Conservation (phyloP, 2,329 filamentous ascomycete genomes). For the Cladosporium sp. region DNA sequence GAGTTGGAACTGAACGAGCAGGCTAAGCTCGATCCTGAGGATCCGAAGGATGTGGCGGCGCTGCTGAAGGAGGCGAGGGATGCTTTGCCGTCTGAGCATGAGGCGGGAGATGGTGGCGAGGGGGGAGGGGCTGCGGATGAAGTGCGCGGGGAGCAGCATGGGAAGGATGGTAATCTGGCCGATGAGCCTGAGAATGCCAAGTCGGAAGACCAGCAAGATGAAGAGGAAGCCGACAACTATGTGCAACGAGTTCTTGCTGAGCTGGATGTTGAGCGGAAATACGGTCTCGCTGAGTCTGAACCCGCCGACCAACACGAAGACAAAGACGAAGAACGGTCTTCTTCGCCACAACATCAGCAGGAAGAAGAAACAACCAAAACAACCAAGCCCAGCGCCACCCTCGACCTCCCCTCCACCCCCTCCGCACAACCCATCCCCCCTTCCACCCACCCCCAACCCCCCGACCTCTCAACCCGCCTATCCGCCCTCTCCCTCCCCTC, state of each 20-base stretch:
- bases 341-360: not conserved
- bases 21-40: conserved; percentile 38
- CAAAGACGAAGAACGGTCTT: not conserved
- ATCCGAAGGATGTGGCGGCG: conserved; percentile 38
- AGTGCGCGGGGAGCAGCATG: not conserved
- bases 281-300: conserved; percentile 23
- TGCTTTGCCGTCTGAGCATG: conserved; percentile 32
- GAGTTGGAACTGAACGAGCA: conserved; percentile 38
- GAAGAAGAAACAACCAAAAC: not conserved
- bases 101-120: conserved; percentile 18
- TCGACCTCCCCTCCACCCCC: conserved; percentile 31
- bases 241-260: conserved; percentile 45
- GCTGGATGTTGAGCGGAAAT: conserved; percentile 41
- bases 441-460: conserved; percentile 25
- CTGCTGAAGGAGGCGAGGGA: conserved; percentile 39
- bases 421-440: conserved; percentile 13
- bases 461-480: conserved; percentile 43
- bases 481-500: conserved; percentile 45
- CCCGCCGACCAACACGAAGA: conserved; percentile 15
- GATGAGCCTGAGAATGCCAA: conserved; percentile 13
- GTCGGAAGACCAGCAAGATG: conserved; percentile 28
- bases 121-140: conserved; percentile 18
- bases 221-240: conserved; percentile 43
- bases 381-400: conserved; percentile 10
- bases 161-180: conserved; percentile 8